Evolutionary conservation across 495 filamentous ascomycete genomes (phyloP).

Genomic region (Pyrenula massariospora): DNA sequence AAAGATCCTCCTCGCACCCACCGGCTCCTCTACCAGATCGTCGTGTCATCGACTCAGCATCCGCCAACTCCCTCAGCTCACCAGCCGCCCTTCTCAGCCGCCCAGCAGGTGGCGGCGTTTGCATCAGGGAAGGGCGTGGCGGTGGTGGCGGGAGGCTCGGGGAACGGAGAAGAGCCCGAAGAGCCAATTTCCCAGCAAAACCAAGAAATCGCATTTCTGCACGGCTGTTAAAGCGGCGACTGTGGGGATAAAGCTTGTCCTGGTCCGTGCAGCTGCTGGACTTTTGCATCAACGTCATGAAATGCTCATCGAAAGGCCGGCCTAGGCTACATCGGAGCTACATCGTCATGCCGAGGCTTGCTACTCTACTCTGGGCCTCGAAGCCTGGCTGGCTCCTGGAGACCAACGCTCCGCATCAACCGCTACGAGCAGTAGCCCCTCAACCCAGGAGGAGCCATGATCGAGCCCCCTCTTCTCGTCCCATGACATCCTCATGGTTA

Average conservation of each 20-base stretch:
- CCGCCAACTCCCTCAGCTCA: not conserved
- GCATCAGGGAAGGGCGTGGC: not conserved
- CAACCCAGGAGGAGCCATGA: too few relatives aligned
- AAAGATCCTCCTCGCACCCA: not conserved
- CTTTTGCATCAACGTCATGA: not conserved
- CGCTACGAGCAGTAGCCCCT: too few relatives aligned
- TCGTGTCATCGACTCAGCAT: not conserved
- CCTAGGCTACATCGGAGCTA: too few relatives aligned
- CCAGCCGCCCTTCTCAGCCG: conserved; percentile 1
- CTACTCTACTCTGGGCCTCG: too few relatives aligned
- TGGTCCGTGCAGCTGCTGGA: not conserved
- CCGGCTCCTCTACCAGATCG: not conserved
- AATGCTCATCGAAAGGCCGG: too few relatives aligned
- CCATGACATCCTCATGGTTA: not conserved
- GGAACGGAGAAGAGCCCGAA: too few relatives aligned
- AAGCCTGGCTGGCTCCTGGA: too few relatives aligned
- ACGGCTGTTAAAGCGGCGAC: not conserved
- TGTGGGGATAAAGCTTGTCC: not conserved
- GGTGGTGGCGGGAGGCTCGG: not conserved
- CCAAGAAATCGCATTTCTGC: too few relatives aligned
- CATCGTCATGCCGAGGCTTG: too few relatives aligned
- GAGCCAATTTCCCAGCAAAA: too few relatives aligned
- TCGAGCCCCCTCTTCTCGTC: not conserved
- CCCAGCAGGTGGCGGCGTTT: not conserved
- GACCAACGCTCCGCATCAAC: too few relatives aligned